Conservation (phyloP, 805 yeast genomes). For the Metschnikowia cubensis region DNA sequence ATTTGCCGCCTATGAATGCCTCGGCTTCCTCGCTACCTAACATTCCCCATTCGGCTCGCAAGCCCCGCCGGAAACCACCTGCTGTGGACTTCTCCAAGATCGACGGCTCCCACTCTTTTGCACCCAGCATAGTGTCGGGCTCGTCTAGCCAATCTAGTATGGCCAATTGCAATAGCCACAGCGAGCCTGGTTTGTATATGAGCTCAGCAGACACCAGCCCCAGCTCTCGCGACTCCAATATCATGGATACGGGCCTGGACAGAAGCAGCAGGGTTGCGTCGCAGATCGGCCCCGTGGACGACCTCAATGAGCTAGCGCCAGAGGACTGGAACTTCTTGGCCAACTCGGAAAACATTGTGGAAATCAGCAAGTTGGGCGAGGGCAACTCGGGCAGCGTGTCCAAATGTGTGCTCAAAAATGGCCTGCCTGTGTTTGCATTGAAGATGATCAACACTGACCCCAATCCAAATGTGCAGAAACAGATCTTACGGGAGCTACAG, state of each 20-base stretch:
- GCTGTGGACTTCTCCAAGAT: constrained; percentile 40
- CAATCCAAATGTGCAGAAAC: constrained; percentile 83
- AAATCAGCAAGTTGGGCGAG: constrained; percentile 77
- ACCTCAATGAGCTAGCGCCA: constrained; percentile 58
- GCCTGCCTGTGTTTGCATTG: constrained; percentile 73
- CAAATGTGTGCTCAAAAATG: constrained; percentile 62
- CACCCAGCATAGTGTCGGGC: constrained; percentile 9
- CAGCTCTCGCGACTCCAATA: constrained; percentile 8
- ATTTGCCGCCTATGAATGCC: neutral
- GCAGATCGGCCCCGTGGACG: neutral
- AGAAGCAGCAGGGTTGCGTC: neutral
- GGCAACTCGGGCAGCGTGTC: constrained; percentile 92
- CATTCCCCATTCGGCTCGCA: constrained; percentile 8
- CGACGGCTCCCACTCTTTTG: constrained; percentile 23
- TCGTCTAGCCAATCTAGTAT: constrained; percentile 4
- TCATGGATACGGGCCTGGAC: neutral
- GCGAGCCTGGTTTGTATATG: neutral
- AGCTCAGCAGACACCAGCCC: constrained; percentile 4
- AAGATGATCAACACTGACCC: constrained; percentile 72
- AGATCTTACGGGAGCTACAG: constrained; percentile 85
- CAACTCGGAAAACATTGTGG: constrained; percentile 56
- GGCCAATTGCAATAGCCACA: constrained; percentile 4
- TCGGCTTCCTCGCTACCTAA: constrained; percentile 9
- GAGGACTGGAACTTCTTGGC: constrained; percentile 70
- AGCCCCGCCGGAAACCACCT: constrained; percentile 36